Base-by-base conservation (phyloP, 768 basidiomycete species). In the Hemileccinum impolitum region DNA sequence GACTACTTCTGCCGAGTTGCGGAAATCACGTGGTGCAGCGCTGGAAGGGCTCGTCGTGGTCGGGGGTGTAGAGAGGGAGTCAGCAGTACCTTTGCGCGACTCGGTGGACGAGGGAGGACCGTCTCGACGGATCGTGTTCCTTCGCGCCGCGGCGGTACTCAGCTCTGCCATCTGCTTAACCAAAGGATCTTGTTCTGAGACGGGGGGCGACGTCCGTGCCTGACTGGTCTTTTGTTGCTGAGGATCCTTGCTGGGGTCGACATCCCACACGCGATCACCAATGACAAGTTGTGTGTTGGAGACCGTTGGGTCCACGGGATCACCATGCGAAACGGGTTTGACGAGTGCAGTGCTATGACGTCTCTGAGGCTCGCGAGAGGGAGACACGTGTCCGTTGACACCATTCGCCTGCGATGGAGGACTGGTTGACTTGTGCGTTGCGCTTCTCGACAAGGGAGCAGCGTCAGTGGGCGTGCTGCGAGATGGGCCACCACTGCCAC, bases 1-100 rank as follows among this genome's bases (percentile, higher is more conserved):
- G 26, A 94, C 77, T 35, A 82, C 55, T 50, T 93, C 84, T 0
- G 88, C 91, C 17, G 83, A 84, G 46, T 81, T 80, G 43, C 83
- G 77, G 58, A 89, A 92, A 65, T 92, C 87, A 21, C 80, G 74
- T 32, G 56, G 44, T 2, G 39, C 39, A 31, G 19, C 30, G 7
- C 9, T 30, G 9, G 28, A 30, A 52, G 39, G n/a, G 23, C 45
- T 58, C 13, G 60, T 61, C n/a, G 49, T 51, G 14, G 36, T 63
- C 47, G 43, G 60, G 18, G 62, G 73, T 6, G 61, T 56, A 17
- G 54, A 41, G 21, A 67, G 23, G 8, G 62, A 58, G 0, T 66
- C 64, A 5, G 52, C 37, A 17, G 66, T 50, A 47, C 62, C 52
- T 53, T 53, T 56, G 50, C 67, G 63, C 12, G 63, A 59, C 28